phyloP scores from a whole-genome alignment of 805 yeast species.

The Vanderwaltozyma yarrowii region DNA sequence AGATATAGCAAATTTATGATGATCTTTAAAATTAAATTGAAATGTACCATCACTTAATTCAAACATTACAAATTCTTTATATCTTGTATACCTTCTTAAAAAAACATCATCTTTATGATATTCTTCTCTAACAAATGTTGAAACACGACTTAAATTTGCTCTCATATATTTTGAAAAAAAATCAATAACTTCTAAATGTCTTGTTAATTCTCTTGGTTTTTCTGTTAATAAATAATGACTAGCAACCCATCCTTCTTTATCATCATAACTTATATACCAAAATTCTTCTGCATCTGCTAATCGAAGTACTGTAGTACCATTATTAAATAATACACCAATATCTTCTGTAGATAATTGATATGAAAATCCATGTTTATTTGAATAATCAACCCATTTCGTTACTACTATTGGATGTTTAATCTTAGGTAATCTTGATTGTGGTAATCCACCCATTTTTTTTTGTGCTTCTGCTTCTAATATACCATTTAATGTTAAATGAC shows the following conservation, averaged over 20 bases:
- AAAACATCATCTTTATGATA: constrained; percentile 50
- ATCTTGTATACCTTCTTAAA: constrained; percentile 69
- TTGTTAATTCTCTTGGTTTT: constrained; percentile 39
- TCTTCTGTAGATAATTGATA: constrained; percentile 80
- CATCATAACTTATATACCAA: constrained; percentile 45
- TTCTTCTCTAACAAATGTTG: constrained; percentile 37
- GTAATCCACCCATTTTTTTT: constrained; percentile 32
- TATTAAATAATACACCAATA: constrained; percentile 85
- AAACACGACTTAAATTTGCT: constrained; percentile 66
- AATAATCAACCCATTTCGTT: constrained; percentile 97
- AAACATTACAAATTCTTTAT: constrained; percentile 72
- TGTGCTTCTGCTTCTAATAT: constrained; percentile 37
- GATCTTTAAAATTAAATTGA: constrained; percentile 92
- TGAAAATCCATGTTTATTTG: constrained; percentile 91
- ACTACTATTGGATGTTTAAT: constrained; percentile 51
- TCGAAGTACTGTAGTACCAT: constrained; percentile 67
- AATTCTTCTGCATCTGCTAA: constrained; percentile 47
- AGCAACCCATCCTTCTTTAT: constrained; percentile 40
- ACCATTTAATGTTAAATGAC: constrained; percentile 37
- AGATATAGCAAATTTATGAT: constrained; percentile 75
- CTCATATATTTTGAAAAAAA: constrained; percentile 84
- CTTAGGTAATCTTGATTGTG: constrained; percentile 24
- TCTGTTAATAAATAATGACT: constrained; percentile 32
- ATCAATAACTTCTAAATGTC: constrained; percentile 69
- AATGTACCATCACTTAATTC: constrained; percentile 81